phyloP scores from a whole-genome alignment of 371 early-diverging fungal species.

The Mortierella sp. region DNA sequence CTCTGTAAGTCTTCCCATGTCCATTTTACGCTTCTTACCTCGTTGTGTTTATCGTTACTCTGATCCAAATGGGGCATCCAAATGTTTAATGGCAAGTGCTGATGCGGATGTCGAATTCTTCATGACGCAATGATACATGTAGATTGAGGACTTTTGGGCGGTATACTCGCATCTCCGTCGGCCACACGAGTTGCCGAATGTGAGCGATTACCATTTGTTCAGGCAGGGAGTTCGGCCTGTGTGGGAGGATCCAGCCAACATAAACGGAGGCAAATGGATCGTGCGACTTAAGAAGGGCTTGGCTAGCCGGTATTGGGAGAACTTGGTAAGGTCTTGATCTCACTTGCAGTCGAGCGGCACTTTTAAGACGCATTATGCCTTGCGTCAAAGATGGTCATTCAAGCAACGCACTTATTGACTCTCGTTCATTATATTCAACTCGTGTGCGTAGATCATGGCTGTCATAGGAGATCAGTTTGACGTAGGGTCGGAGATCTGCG shows the following conservation, averaged over 20 bases:
- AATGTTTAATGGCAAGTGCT: neutral
- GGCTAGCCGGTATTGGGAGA: constrained; percentile 95
- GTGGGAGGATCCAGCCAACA: constrained; percentile 97
- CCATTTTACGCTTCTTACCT: no score
- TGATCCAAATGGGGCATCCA: neutral
- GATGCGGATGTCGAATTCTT: no score
- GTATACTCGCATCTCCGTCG: constrained; percentile 89
- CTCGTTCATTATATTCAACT: neutral
- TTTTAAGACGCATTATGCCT: neutral
- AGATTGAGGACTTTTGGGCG: constrained; percentile 96
- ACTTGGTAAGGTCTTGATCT: constrained; percentile 63
- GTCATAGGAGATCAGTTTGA: constrained; percentile 95
- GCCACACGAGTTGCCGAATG: constrained; percentile 89
- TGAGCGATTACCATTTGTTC: constrained; percentile 96
- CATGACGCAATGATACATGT: neutral
- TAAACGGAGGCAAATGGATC: constrained; percentile 98
- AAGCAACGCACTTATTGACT: neutral
- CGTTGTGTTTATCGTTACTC: neutral
- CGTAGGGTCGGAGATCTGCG: constrained; percentile 92
- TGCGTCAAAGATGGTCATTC: neutral
- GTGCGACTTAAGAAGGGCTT: constrained; percentile 95
- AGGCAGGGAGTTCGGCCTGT: constrained; percentile 96
- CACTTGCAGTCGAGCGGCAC: neutral
- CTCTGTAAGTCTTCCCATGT: constrained; percentile 64
- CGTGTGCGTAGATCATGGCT: constrained; percentile 78